Evolutionary conservation across 306 rosid species (phyloP), one percentile per base, ranked within the genome.

Genomic region (Arachis stenosperma): DNA sequence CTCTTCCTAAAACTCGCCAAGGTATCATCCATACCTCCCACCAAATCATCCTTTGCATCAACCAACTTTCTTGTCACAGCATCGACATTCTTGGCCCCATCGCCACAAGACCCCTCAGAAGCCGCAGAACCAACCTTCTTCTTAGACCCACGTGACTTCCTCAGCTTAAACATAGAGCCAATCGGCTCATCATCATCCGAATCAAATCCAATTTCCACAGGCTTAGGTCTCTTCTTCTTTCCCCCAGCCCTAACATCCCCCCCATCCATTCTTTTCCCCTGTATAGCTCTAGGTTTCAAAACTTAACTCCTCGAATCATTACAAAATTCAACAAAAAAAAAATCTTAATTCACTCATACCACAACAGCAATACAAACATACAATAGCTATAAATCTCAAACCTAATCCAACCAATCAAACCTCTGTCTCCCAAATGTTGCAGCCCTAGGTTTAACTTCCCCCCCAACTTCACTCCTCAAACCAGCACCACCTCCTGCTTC

Each of bases 1-100:
- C 91, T 90, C 85, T 92, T 95, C 89, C 93, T 84, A 66, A 95
- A 88, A 77, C 88, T 90, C 29, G 99, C 99, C 83, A 95, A 78
- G 14, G 99, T 92, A 83, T 92, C 98, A 71, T 87, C 93, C 96
- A 95, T 82, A 54, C 88, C 92, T 77, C 87, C 90, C 27, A 85
- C 88, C 33, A 85, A 81, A 76, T 87, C 90, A 62, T 64, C 91
- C 9, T 82, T 74, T n/a, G n/a, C 79, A 27, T 36, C 81, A 48
- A 41, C 72, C 51, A 61, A 39, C 41, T 75, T 75, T 41, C 37
- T 79, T 79, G 51, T 67, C 48, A 66, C 37, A 46, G 75, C 67
- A 54, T 69, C 96, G 17, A 69, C 58, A 66, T 48, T 86, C 79
- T 82, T 75, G 30, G 65, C 84, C 75, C 83, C 79, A 39, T 70